Conservation (phyloP, 148 eudicot species). For the Mesembryanthemum crystallinum region DNA sequence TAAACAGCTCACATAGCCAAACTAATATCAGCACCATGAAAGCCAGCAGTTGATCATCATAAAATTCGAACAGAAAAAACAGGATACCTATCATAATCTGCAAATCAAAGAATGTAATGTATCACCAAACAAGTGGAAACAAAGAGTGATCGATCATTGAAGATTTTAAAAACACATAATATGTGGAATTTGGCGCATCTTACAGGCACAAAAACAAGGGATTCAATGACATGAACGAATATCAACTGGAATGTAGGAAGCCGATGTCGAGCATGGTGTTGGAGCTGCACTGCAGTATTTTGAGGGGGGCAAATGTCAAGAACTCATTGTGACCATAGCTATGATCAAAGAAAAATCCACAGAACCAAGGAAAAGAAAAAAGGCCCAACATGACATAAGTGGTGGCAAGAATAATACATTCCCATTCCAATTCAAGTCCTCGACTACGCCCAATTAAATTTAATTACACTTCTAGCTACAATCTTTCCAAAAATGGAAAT, state of each 20-base stretch:
- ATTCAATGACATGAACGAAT: conserved; percentile 96
- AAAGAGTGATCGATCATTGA: neutral
- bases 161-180: neutral
- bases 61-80: conserved; percentile 93
- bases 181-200: conserved; percentile 5
- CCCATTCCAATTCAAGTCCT: neutral
- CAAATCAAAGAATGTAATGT: conserved; percentile 24
- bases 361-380: neutral
- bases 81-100: conserved; percentile 99
- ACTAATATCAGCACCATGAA: conserved; percentile 98
- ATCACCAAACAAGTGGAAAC: conserved; percentile 7
- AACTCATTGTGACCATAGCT: neutral
- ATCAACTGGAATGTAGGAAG: conserved; percentile 99
- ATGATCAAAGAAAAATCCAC: neutral
- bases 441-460: neutral
- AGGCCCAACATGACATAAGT: neutral
- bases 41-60: conserved; percentile 96
- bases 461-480: neutral
- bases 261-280: conserved; percentile 97
- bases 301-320: neutral
- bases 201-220: conserved; percentile 98
- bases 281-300: conserved; percentile 87
- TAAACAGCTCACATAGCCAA: conserved; percentile 96
- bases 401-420: neutral
- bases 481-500: neutral